Conservation (phyloP, 768 basidiomycete species). For the Podaxis carcinomalis region DNA sequence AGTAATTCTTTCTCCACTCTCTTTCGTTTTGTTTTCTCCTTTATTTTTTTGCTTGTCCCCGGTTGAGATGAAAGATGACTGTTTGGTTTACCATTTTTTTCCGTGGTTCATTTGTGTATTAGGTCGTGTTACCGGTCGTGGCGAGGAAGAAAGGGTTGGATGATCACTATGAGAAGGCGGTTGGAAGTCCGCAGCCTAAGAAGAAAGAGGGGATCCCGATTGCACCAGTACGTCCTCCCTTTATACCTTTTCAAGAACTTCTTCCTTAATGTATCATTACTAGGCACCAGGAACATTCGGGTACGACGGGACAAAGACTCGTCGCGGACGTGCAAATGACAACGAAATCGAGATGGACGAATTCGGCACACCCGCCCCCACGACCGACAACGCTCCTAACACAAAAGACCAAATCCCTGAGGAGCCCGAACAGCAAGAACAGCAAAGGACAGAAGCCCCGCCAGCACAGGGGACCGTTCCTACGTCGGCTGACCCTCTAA, state of each 20-base stretch:
- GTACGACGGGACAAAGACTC: conserved; percentile 69
- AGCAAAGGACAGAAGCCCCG: conserved; percentile 19
- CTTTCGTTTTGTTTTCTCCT: conserved; percentile 1
- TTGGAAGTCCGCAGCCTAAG: conserved; percentile 62
- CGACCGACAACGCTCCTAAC: background rate
- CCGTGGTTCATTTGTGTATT: background rate
- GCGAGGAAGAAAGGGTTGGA: conserved; percentile 80
- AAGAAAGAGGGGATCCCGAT: conserved; percentile 29
- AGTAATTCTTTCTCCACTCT: conserved; percentile 21
- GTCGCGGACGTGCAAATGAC: conserved; percentile 36
- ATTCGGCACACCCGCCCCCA: conserved; percentile 41
- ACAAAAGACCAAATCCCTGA: conserved; percentile 7
- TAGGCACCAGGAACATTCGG: conserved; percentile 85
- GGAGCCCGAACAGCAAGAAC: conserved; percentile 14
- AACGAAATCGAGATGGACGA: conserved; percentile 61
- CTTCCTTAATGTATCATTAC: background rate
- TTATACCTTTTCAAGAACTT: background rate
- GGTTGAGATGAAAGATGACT: background rate
- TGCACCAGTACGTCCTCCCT: conserved; percentile 50
- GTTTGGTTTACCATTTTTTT: background rate
- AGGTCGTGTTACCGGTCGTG: conserved; percentile 84
- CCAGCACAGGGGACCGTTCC: conserved; percentile 26
- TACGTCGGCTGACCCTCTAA: conserved; percentile 31
- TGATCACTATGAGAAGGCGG: conserved; percentile 60
- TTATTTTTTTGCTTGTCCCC: conserved; percentile 8